These are phyloP conservation scores for Flueggea neowawraea DNA, from an alignment of 441 rosid genomes.

Conservation along the genomic window DNA sequence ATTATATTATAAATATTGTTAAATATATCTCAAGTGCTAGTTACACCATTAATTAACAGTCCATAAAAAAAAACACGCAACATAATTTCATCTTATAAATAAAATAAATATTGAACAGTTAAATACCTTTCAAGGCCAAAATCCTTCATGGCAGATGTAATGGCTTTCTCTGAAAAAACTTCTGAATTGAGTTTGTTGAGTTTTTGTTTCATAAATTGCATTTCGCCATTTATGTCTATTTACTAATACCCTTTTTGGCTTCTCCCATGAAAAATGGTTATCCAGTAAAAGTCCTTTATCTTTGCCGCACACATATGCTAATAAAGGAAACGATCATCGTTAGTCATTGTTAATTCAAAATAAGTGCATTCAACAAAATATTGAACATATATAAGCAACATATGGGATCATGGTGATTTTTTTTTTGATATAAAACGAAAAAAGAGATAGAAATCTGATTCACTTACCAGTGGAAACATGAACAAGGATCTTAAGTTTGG, in stretches of 20 bases:
- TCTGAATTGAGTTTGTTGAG: constrained; percentile 16
- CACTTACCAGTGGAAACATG: constrained; percentile 51
- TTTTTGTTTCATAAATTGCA: constrained; percentile 15
- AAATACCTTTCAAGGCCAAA: constrained; percentile 61
- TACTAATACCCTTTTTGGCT: constrained; percentile 12
- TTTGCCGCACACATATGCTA: constrained; percentile 7
- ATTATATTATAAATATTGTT: neutral
- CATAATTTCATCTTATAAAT: too few relatives aligned
- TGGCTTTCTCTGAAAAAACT: constrained; percentile 10
- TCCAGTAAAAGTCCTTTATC: constrained; percentile 28
- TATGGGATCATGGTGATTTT: too few relatives aligned
- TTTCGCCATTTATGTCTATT: constrained; percentile 28
- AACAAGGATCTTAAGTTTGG: constrained; percentile 21
- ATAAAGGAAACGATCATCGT: neutral
- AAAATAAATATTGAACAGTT: neutral
- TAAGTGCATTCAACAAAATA: too few relatives aligned
- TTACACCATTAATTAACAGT: too few relatives aligned
- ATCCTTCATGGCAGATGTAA: constrained; percentile 50
- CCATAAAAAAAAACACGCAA: too few relatives aligned
- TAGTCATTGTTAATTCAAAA: too few relatives aligned
- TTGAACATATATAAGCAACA: too few relatives aligned
- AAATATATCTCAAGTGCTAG: too few relatives aligned
- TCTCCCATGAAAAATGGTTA: constrained; percentile 23
- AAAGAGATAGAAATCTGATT: neutral
- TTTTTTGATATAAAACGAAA: neutral